Conservation (phyloP, 2,329 filamentous ascomycete species). For the Sclerotiophoma versabilis region DNA sequence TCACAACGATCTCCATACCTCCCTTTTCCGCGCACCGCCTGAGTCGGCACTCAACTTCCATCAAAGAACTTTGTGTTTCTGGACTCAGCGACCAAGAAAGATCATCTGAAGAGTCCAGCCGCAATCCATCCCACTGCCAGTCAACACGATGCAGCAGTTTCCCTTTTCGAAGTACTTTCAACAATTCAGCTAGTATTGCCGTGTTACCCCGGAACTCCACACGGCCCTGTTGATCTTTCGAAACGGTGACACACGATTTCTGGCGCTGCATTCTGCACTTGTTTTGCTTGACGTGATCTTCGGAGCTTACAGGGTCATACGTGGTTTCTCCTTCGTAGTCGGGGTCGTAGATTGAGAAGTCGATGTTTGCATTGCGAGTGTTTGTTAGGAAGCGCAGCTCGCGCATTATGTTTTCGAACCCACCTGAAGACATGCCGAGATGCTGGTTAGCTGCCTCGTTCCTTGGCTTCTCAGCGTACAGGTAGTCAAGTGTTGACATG, state of each 20-base stretch:
- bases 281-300: background rate
- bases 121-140: conserved; percentile 7
- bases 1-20: background rate
- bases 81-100: background rate
- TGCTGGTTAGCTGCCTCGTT: fast-evolving
- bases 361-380: background rate
- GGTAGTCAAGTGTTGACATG: background rate
- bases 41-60: background rate
- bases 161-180: background rate
- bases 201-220: background rate
- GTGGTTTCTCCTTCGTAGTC: background rate
- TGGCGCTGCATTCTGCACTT: background rate
- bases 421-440: background rate
- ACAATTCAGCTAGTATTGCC: background rate
- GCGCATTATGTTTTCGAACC: background rate
- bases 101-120: background rate
- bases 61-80: background rate
- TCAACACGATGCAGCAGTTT: background rate
- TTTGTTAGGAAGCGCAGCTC: background rate
- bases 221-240: background rate
- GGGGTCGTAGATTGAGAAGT: background rate
- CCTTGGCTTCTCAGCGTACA: background rate
- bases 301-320: background rate
- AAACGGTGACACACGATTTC: background rate
- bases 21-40: background rate